Conservation (phyloP, 1,284 basidiomycete species). For the Sutorius eximius region DNA sequence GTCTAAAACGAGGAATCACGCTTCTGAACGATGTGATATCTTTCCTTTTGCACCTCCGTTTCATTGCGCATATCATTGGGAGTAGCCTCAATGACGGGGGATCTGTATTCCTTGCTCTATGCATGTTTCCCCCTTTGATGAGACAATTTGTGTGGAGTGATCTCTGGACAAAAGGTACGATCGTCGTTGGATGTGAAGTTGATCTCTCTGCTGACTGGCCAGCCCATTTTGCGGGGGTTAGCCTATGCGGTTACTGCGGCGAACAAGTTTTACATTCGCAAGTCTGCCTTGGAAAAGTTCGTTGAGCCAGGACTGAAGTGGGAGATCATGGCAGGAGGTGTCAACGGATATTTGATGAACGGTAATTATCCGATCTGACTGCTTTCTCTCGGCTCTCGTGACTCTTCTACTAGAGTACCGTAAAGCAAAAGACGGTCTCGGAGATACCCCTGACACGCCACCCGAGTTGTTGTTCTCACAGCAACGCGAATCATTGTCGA, state of each 20-base stretch:
- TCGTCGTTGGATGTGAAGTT: not conserved
- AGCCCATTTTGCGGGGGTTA: not conserved
- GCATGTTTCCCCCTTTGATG: conserved; percentile 16
- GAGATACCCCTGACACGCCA: conserved; percentile 26
- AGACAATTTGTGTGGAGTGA: not conserved
- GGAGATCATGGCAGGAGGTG: conserved; percentile 38
- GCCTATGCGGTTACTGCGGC: conserved; percentile 18
- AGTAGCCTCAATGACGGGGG: conserved; percentile 18
- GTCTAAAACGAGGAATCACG: conserved; percentile 7
- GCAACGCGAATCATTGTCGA: conserved; percentile 11
- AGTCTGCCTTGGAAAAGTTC: conserved; percentile 31
- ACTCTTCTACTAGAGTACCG: conserved; percentile 31
- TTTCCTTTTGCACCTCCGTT: conserved; percentile 24
- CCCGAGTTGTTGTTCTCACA: conserved; percentile 22
- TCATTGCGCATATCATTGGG: conserved; percentile 20
- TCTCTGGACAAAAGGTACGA: conserved; percentile 26
- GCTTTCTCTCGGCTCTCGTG: not conserved
- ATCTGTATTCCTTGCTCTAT: conserved; percentile 19
- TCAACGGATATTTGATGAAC: conserved; percentile 29
- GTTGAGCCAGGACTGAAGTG: conserved; percentile 22
- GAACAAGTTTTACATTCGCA: conserved; percentile 27
- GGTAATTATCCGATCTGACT: conserved; percentile 20
- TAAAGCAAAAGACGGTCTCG: conserved; percentile 28
- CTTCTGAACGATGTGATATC: conserved; percentile 16
- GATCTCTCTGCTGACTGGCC: not conserved